These are phyloP conservation scores for Choanephora cucurbitarum DNA, from an alignment of 371 early-diverging fungal species.

Conservation along the genomic window DNA sequence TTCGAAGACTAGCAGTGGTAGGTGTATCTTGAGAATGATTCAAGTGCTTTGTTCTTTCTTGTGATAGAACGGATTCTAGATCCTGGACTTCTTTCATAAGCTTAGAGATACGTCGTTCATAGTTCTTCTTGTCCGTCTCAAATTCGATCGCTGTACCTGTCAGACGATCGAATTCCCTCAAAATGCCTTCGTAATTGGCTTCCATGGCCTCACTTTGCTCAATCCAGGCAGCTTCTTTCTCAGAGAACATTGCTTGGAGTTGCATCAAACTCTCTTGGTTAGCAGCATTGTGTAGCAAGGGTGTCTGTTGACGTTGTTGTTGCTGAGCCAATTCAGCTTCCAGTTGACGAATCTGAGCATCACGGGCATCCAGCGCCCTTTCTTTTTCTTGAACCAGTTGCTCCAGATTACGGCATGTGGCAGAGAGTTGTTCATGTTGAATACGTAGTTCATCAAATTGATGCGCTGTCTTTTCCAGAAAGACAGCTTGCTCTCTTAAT, in stretches of 20 bases:
- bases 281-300: not conserved
- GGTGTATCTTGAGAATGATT: slow-evolving; percentile 35
- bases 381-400: slow-evolving; percentile 43
- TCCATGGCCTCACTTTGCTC: slow-evolving; percentile 47
- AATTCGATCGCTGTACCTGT: slow-evolving; percentile 59
- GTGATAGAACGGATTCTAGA: slow-evolving; percentile 38
- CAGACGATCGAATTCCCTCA: slow-evolving; percentile 60
- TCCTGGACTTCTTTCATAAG: slow-evolving; percentile 31
- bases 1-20: slow-evolving; percentile 59
- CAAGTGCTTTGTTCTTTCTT: slow-evolving; percentile 40
- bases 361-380: slow-evolving; percentile 40
- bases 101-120: slow-evolving; percentile 45
- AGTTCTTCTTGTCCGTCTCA: slow-evolving; percentile 47
- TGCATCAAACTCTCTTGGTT: slow-evolving; percentile 16
- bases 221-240: slow-evolving; percentile 44
- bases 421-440: slow-evolving; percentile 34
- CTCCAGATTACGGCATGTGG: slow-evolving; percentile 43
- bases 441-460: slow-evolving; percentile 27
- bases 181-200: slow-evolving; percentile 55
- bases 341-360: slow-evolving; percentile 36
- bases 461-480: slow-evolving; percentile 35
- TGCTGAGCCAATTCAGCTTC: slow-evolving; percentile 26
- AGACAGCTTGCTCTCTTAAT: slow-evolving; percentile 46
- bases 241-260: slow-evolving; percentile 38
- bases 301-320: not conserved